Percentiles rank a stretch among this genome's conserved stretches.
phyloP scores from a whole-genome alignment of 1,284 basidiomycete species.

The Trichosporon asahii region DNA sequence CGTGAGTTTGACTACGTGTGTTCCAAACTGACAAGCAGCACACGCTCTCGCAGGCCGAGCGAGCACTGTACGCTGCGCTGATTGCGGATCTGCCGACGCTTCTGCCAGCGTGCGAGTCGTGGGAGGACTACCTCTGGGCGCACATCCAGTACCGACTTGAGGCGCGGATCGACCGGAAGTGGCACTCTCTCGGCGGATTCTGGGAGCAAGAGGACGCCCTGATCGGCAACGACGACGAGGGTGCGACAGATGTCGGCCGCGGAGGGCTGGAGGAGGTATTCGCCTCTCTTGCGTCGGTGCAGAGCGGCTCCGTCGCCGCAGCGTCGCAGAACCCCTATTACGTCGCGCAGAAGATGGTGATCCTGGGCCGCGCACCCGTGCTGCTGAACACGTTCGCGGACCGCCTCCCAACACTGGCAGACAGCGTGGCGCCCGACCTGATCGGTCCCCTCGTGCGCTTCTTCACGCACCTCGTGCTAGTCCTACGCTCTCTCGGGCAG shows the following conservation, averaged over 20 bases:
- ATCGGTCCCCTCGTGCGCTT: slow-evolving; percentile 64
- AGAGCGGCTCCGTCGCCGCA: slow-evolving; percentile 50
- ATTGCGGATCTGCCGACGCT: slow-evolving; percentile 78
- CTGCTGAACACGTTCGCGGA: slow-evolving; percentile 71
- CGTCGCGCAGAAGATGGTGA: slow-evolving; percentile 69
- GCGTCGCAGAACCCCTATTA: slow-evolving; percentile 72
- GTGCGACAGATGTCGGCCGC: slow-evolving; percentile 30
- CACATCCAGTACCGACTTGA: slow-evolving; percentile 81
- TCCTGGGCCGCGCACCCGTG: slow-evolving; percentile 67
- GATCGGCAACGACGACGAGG: slow-evolving; percentile 36
- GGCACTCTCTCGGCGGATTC: slow-evolving; percentile 49
- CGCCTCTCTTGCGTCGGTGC: slow-evolving; percentile 37
- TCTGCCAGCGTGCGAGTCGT: slow-evolving; percentile 71
- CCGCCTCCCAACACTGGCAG: slow-evolving; percentile 54
- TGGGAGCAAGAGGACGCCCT: slow-evolving; percentile 45
- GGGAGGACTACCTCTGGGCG: slow-evolving; percentile 96
- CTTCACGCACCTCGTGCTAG: slow-evolving; percentile 92
- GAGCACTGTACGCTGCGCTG: slow-evolving; percentile 81
- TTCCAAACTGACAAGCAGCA: slow-evolving; percentile 55
- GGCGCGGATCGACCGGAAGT: slow-evolving; percentile 50
- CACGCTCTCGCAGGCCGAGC: slow-evolving; percentile 68
- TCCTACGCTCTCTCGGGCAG: slow-evolving; percentile 75
- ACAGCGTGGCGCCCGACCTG: slow-evolving; percentile 18
- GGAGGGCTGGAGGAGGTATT: slow-evolving; percentile 49
- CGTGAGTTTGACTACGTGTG: slow-evolving; percentile 53